A percentile compares a stretch with the other conserved stretches of the same genome.
Conservation (phyloP, 768 basidiomycete species). For the Cystofilobasidium bisporidii region DNA sequence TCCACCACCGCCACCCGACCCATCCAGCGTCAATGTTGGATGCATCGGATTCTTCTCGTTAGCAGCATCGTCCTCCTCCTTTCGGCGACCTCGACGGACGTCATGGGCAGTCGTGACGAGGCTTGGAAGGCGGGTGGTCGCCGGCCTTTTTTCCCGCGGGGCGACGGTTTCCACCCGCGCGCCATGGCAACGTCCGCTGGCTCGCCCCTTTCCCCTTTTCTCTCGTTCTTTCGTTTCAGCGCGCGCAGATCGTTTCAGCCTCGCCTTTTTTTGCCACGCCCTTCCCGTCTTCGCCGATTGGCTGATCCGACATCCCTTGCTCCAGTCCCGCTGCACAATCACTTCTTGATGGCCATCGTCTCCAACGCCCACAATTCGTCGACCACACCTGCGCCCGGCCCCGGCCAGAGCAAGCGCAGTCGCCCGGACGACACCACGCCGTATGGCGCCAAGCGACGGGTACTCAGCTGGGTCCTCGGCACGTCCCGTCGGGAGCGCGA, state of each 20-base stretch:
- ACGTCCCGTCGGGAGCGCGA: conserved; percentile 23
- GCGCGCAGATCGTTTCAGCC: background rate
- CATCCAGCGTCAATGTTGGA: background rate
- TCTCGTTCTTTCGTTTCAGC: background rate
- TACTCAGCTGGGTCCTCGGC: conserved; percentile 24
- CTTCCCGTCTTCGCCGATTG: conserved; percentile 1
- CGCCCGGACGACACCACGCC: conserved; percentile 24
- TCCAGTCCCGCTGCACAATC: conserved; percentile 26
- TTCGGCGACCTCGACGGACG: no score
- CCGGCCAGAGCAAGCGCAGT: conserved; percentile 1
- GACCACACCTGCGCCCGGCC: background rate
- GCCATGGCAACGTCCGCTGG: background rate
- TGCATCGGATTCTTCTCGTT: background rate
- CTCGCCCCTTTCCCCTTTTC: background rate
- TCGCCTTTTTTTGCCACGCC: background rate
- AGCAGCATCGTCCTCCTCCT: no score
- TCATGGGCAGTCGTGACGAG: background rate
- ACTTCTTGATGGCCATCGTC: conserved; percentile 22
- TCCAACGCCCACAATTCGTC: conserved; percentile 21
- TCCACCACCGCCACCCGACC: background rate
- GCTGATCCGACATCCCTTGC: background rate
- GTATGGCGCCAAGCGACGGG: conserved; percentile 25
- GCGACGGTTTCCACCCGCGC: background rate
- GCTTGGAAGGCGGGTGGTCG: background rate
- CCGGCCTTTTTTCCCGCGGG: background rate